phyloP scores from a whole-genome alignment of 306 rosid species.

The Cucumis cinereus region DNA sequence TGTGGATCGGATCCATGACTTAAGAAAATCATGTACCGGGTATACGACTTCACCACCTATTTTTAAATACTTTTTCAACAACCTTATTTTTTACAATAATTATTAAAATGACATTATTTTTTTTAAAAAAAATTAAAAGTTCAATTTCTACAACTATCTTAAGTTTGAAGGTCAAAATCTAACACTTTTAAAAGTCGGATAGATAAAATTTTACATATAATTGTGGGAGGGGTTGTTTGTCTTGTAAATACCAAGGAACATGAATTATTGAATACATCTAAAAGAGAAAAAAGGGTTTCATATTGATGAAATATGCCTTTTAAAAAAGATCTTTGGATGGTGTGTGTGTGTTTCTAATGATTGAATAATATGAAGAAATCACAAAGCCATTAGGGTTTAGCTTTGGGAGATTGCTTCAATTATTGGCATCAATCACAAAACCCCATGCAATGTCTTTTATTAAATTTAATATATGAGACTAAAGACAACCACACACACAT shows the following conservation, averaged over 20 bases:
- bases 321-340: not conserved
- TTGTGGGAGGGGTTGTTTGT: not conserved
- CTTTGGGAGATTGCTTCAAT: conserved; percentile 4
- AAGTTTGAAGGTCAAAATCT: too few relatives aligned
- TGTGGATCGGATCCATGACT: too few relatives aligned
- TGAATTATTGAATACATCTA: not conserved
- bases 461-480: not conserved
- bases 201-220: too few relatives aligned
- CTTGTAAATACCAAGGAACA: not conserved
- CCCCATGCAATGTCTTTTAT: not conserved
- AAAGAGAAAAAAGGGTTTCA: not conserved
- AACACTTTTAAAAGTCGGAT: too few relatives aligned
- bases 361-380: not conserved
- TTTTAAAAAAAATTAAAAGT: too few relatives aligned
- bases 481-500: not conserved
- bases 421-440: not conserved
- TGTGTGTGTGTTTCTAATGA: not conserved
- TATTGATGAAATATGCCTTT: not conserved
- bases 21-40: too few relatives aligned
- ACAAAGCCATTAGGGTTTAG: not conserved
- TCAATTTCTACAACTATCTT: too few relatives aligned
- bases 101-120: too few relatives aligned
- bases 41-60: too few relatives aligned
- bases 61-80: too few relatives aligned
- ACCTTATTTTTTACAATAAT: too few relatives aligned